Base-by-base conservation (phyloP, 148 eudicot species). In the Cornus controversa region DNA sequence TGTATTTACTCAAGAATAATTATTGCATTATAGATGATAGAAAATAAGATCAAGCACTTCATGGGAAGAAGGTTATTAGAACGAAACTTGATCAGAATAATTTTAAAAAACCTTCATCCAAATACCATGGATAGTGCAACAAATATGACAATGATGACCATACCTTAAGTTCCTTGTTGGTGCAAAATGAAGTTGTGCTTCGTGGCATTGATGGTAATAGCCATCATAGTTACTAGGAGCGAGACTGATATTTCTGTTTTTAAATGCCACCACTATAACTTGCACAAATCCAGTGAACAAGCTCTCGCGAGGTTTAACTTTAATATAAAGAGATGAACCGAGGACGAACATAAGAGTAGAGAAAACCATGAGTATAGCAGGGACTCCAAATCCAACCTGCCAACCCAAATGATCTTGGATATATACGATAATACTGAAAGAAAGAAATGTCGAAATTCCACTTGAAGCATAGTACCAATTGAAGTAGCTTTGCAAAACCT, bases 141-240 rank as follows among this genome's bases (percentile, higher is more conserved):
- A n/a, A 54, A 4, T 8, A 60, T 18, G 24, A 10, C 20, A 60
- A 14, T 60, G n/a, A 6, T 18, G 34, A 22, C 5, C 1, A 60
- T 78, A 92, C 92, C 92, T 90, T 54, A 92, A 72, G 54, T 82
- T 84, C 18, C 75, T 58, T 37, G 86, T 88, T 29, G 93, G 96
- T 24, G 63, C 69, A 64, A n/a, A n/a, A n/a, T 67, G 42, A 40
- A 65, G 73, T 67, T 11, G 67, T 28, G 6, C 79, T 69, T 68
- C 79, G 42, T 40, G 7, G 29, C 13, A n/a, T 14, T 25, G 58
- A 70, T 1, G 5, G n/a, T 54, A 54, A 74, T 53, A 50, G 15
- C n/a, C 66, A 53, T 53, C 66, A 13, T 67, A 58, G 10, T 53
- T 42, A 28, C 66, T 29, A 20, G 79, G 50, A 22, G 62, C 66